Percentiles rank a stretch among this genome's conserved stretches.
Evolutionary conservation across 331 rosid genomes (phyloP).

Genomic region (Malus hybrid): DNA sequence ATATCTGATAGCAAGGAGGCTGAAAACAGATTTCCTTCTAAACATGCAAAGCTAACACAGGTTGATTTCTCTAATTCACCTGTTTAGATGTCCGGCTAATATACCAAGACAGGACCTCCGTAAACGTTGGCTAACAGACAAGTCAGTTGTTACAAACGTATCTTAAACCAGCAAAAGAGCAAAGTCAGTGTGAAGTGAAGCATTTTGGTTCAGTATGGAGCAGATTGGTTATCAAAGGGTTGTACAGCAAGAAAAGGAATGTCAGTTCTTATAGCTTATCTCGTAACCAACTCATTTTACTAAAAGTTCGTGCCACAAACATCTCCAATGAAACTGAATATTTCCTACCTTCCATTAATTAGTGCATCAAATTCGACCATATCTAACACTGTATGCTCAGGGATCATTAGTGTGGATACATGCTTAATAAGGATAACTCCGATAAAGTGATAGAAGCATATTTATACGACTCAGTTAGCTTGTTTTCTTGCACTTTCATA

Average conservation of each 20-base stretch:
- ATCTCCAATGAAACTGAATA: background rate
- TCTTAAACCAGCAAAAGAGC: background rate
- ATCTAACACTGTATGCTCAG: background rate
- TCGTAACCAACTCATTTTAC: background rate
- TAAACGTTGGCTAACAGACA: background rate
- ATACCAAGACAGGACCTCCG: background rate
- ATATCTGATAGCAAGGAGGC: background rate
- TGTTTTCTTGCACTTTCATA: background rate
- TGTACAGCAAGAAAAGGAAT: background rate
- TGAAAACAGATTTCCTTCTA: background rate
- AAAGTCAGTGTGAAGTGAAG: background rate
- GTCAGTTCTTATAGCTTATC: background rate
- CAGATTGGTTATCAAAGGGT: background rate
- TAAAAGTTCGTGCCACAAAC: background rate
- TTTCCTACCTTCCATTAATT: background rate
- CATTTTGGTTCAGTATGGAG: background rate
- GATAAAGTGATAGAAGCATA: background rate
- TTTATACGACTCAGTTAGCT: background rate
- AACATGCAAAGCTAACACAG: background rate
- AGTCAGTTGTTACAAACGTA: background rate
- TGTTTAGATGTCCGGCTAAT: background rate
- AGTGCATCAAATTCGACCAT: background rate
- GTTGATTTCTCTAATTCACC: background rate
- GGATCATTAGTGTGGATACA: background rate
- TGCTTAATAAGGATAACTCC: background rate